Evolutionary conservation across 306 rosid genomes (phyloP), one percentile per base, ranked within the genome.

Genomic region (Prunus kanzakura): DNA sequence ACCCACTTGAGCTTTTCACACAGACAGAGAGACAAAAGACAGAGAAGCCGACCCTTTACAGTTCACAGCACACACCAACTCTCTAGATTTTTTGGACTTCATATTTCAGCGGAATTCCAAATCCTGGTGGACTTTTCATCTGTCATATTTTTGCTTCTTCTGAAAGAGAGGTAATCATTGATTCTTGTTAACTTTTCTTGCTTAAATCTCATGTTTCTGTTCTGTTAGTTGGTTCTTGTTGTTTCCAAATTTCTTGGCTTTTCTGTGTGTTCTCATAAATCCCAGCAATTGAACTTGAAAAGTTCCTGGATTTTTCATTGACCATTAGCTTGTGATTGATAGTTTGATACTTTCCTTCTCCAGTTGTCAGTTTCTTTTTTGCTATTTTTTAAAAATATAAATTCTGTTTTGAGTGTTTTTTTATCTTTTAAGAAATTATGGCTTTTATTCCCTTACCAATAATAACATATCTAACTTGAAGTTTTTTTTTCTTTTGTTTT

Each of bases 131-230:
- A 45, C n/a, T 18, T 72, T 73, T 58, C 56, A 3, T 73, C 43
- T 43, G 56, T 45, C 46, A 18, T 73, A 25, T 41, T 61, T 16
- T 12, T 9, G 43, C 69, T 73, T 73, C 20, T 51, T 52, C 62
- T 73, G 69, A 46, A 27, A 45, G 18, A 12, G 30, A 73, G 77
- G 77, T 73, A 62, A 61, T 54, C 20, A 30, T 11, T 27, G 13
- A 18, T 9, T 61, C 43, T 73, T 3, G 2, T 11, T 30, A 43
- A 23, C 14, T 30, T 11, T 27, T 73, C 67, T 58, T 43, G 45
- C 25, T 16, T 58, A 25, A 56, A 57, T 72, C 35, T 22, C 22
- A 72, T 56, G 2, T 22, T 57, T 43, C 56, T 61, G 30, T 30
- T 38, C 43, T 1, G 9, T 38, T 38, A 38, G 43, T 38, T 54